Evolutionary conservation across 306 rosid species (phyloP).

Genomic region (Bauhinia variegata): DNA sequence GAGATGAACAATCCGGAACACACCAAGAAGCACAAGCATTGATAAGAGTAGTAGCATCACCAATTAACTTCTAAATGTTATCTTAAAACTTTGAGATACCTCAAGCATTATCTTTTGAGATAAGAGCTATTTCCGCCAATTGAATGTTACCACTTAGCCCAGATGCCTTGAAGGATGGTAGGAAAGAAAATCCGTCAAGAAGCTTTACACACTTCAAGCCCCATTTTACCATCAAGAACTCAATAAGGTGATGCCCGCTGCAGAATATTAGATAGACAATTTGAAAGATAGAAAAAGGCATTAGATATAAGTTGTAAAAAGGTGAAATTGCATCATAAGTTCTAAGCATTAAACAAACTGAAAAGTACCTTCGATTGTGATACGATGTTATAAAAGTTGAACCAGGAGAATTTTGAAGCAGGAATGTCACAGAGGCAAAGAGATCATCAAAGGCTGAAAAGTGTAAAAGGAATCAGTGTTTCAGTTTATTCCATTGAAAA

Average conservation of each 20-base stretch:
- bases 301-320: slow-evolving; percentile 9
- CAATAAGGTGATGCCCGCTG: slow-evolving; percentile 89
- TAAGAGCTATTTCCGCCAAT: slow-evolving; percentile 77
- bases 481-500: slow-evolving; percentile 22
- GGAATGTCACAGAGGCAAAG: slow-evolving; percentile 77
- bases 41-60: neutral
- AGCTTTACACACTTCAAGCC: slow-evolving; percentile 86
- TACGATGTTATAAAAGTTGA: slow-evolving; percentile 73
- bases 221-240: slow-evolving; percentile 81
- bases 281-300: neutral
- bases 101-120: slow-evolving; percentile 45
- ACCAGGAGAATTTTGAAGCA: slow-evolving; percentile 70
- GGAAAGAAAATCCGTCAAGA: slow-evolving; percentile 80
- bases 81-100: slow-evolving; percentile 37
- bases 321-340: neutral
- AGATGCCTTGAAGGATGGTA: slow-evolving; percentile 73
- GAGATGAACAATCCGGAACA: neutral
- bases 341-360: neutral
- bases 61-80: slow-evolving; percentile 20
- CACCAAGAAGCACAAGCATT: slow-evolving; percentile 4
- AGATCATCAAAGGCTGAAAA: slow-evolving; percentile 89
- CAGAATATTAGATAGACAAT: slow-evolving; percentile 22
- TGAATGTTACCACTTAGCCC: slow-evolving; percentile 79
- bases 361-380: slow-evolving; percentile 71
- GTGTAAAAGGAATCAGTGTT: slow-evolving; percentile 15